These are phyloP conservation scores for Cercospora citrullina DNA, from an alignment of 2,329 filamentous ascomycete species.

Conservation along the genomic window DNA sequence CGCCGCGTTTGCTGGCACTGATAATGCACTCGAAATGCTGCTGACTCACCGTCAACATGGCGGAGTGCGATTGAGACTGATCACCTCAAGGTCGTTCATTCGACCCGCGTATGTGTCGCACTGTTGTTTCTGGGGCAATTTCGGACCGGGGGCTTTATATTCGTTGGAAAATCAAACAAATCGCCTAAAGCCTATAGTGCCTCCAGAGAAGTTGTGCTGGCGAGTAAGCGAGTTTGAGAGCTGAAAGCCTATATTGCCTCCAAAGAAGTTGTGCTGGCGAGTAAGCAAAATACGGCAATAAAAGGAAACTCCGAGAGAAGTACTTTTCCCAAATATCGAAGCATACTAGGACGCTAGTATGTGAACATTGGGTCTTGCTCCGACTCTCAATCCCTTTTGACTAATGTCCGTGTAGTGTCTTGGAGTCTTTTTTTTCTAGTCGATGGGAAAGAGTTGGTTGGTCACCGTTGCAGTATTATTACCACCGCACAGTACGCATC, in stretches of 20 bases:
- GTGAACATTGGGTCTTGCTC: background rate
- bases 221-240: too few species aligned
- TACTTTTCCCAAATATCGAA: background rate
- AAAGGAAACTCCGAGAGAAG: background rate
- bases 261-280: background rate
- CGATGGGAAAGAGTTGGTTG: background rate
- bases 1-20: background rate
- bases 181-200: background rate
- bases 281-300: background rate
- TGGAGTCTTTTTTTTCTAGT: background rate
- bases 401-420: too few species aligned
- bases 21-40: background rate
- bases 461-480: background rate
- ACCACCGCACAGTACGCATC: background rate
- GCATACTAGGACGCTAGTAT: background rate
- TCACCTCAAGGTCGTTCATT: background rate
- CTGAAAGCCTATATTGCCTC: too few species aligned
- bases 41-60: background rate
- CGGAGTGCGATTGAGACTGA: background rate
- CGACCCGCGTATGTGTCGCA: background rate
- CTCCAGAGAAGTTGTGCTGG: too few species aligned
- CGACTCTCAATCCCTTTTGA: too few species aligned
- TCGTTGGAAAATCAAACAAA: background rate
- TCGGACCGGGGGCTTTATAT: background rate
- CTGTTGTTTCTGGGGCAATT: background rate